These are phyloP conservation scores for Plasmodium sp. DNA, from an alignment of 169 alveolate genomes.

Conservation along the genomic window DNA sequence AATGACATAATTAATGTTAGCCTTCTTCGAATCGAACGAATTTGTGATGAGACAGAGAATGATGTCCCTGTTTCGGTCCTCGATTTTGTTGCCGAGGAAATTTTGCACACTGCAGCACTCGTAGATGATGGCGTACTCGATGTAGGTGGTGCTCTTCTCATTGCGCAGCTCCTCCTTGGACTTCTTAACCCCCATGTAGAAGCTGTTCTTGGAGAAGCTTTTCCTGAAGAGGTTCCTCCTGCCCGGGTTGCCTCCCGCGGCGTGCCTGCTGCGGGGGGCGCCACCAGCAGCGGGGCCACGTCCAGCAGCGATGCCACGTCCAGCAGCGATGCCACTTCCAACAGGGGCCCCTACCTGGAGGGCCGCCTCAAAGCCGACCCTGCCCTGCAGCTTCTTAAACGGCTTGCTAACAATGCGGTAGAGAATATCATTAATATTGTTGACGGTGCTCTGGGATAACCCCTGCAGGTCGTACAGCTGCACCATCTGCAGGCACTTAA, in stretches of 20 bases:
- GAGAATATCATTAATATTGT: conserved; percentile 51
- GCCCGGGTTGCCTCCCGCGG: too few species aligned
- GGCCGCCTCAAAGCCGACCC: background rate
- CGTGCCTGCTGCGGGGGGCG: background rate
- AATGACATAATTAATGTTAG: conserved; percentile 63
- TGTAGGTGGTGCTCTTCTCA: conserved; percentile 50
- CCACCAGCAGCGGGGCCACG: background rate
- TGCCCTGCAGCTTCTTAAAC: conserved; percentile 43
- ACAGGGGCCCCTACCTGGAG: too few species aligned
- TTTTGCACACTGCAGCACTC: conserved; percentile 63
- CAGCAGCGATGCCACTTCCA: background rate
- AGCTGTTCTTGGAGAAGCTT: conserved; percentile 16
- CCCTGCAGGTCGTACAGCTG: conserved; percentile 30
- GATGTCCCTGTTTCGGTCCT: conserved; percentile 59
- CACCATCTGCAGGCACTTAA: conserved; percentile 57
- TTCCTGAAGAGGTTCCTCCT: conserved; percentile 13
- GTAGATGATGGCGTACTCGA: conserved; percentile 49
- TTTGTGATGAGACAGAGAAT: conserved; percentile 47
- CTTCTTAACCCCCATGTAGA: background rate
- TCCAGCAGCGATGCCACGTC: background rate
- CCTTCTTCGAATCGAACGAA: conserved; percentile 53
- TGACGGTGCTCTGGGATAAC: conserved; percentile 19
- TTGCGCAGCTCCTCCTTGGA: conserved; percentile 5
- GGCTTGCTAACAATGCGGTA: conserved; percentile 17
- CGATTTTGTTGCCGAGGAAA: conserved; percentile 11